Evolutionary conservation across 2,329 filamentous ascomycete species (phyloP), one percentile per base, ranked within the genome.

Genomic region (Metarhizium anisopliae): DNA sequence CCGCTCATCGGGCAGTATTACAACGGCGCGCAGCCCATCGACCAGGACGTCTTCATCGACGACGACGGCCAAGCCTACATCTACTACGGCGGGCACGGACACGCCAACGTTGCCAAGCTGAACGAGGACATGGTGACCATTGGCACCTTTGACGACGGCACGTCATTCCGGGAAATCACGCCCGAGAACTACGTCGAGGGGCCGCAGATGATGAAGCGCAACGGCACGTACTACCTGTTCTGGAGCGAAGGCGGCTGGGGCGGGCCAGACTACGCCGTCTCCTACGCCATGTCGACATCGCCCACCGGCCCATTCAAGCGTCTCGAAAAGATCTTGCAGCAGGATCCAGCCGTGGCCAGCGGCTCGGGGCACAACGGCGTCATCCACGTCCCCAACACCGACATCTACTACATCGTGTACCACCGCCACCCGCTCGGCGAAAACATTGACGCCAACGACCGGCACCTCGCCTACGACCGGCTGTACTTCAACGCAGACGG

Each of bases 211-310:
- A 70, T 75, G 60, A 76, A 76, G 59, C 72, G 71, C 68, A 73
- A 64, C 5, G 67, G 63, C 6, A 72, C 68, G 38, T 78, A 75
- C 56, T 78, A 77, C 56, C 67, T 77, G n/a, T 70, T 77, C 47
- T 75, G 75, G 47, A 73, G 74, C 1, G 75, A 78, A 53, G 75
- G 75, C 0, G 74, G 74, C 29, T 78, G 76, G 76, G 70, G 67
- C 1, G 75, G 76, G 1, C 70, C 74, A 7, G 72, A 76, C 62
- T 77, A 78, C 60, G 68, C 70, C 10, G 69, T 77, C 16, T 74
- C 74, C 16, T 77, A 77, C 58, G 74, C 73, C 8, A 77, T 75
- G 1, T 64, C 70, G 1, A 58, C 65, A 6, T 68, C 60, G 4
- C 65, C 73, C 1, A 61, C 63, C 1, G 75, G 75, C 0, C 74